Evolutionary conservation across 495 filamentous ascomycete species (phyloP), one percentile per base, ranked within the genome.

Genomic region (Neurospora terricola): DNA sequence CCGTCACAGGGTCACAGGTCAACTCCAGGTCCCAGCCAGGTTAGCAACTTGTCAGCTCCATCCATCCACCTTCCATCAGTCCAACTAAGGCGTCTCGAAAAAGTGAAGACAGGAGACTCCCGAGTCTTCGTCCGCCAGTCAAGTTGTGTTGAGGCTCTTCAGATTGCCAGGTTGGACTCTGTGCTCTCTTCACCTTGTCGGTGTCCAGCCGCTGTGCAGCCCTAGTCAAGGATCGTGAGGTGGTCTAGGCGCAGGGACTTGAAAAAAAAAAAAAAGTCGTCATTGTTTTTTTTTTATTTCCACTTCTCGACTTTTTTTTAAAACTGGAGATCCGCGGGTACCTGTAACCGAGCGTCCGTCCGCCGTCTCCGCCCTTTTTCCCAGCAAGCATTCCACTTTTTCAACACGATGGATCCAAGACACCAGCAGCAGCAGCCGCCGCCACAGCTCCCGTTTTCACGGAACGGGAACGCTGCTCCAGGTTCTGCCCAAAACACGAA

Each of bases 371-470:
- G 54, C 54, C 23, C 48, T 14, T 59, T 27, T 59, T 23, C 23
- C 48, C 48, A 59, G 48, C 48, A 59, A 23, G 48, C 48, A 59
- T 59, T 59, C 54, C 54, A 62, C 54, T 62, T 62, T 62, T 34
- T 62, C 54, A 16, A 62, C 77, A 74, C 72, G 45, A 82, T 82
- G 82, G 83, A 84, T 75, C 81, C 82, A 75, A 78, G 83, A 80
- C 81, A 83, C 40, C 80, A 80, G 37, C 77, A 62, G 12, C 54
- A 30, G 21, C 54, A 30, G 12, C 54, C 81, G 72, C 78, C 82
- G 43, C 77, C 78, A 43, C 82, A 83, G 69, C 81, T 75, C 40
- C 82, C 83, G 34, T 84, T 80, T 37, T 76, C 81, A 59, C 81
- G 82, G 43, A 84, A 79, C 74, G 76, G 82, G 62, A 84, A 78